Conservation (phyloP, 345 rosid genomes). For the Eucalyptus pumila region DNA sequence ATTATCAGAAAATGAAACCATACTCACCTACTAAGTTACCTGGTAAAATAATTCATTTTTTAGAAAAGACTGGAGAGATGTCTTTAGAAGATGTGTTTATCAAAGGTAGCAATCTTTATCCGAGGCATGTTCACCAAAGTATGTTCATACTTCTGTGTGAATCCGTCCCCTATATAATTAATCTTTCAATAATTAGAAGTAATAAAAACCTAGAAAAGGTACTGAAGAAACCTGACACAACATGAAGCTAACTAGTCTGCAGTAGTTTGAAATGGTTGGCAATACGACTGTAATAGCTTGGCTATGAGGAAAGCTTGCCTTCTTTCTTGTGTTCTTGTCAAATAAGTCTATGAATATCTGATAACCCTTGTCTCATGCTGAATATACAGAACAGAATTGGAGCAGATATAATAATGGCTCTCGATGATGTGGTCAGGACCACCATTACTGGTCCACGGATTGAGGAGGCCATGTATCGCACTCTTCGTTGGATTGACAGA, state of each 20-base stretch:
- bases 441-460: conserved; percentile 74
- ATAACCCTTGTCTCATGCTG: background rate
- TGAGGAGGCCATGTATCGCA: conserved; percentile 80
- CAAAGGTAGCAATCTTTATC: background rate
- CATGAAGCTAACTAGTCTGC: background rate
- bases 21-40: background rate
- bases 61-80: background rate
- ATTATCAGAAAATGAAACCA: background rate
- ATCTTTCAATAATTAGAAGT: background rate
- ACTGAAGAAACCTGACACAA: background rate
- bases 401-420: conserved; percentile 88
- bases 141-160: background rate
- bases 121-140: background rate
- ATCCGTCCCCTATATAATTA: background rate
- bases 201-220: background rate
- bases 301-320: background rate
- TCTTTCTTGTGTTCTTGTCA: background rate
- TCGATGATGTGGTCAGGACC: conserved; percentile 78
- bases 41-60: background rate
- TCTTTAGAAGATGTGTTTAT: background rate
- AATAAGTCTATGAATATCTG: background rate
- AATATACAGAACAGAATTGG: conserved; percentile 69
- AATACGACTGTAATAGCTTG: background rate
- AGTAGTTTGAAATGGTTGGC: background rate
- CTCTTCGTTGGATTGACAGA: conserved; percentile 84